Evolutionary conservation across 2,329 filamentous ascomycete species (phyloP), one percentile per base, ranked within the genome.

Genomic region (Cytospora mali): DNA sequence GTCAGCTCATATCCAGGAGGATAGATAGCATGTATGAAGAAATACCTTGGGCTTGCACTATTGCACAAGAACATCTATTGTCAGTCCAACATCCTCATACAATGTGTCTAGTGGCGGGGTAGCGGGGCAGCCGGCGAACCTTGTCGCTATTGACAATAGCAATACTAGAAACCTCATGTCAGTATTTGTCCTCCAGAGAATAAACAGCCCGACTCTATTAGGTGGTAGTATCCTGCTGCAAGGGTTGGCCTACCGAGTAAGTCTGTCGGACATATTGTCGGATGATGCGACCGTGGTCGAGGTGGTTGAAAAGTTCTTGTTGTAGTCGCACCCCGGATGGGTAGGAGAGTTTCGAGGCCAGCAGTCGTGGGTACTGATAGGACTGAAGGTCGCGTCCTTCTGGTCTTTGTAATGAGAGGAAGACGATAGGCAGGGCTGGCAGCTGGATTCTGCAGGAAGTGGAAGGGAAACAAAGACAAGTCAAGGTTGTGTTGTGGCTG

Each of bases 131-230:
- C 73, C 71, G 71, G 74, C 80, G 73, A 76, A 95, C 92, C 89
- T 99, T 98, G 89, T 99, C 95, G 77, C 86, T 90, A 80, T 94
- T 98, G 83, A 99, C 92, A 82, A 99, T 99, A 74, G 95, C 95
- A 81, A 99, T 93, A 90, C 95, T 96, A 74, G 54, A 70, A 31
- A 25, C 16, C n/a, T 21, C n/a, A 25, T 54, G 54, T 59, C 16
- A 55, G 60, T 61, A 57, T 62, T 58, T 69, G 35, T 70, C 66
- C 65, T 62, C 55, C 58, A 54, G 42, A 55, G 29, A 16, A 10
- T 27, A 39, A 28, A 31, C 27, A 6, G 54, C 18, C 21, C n/a
- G n/a, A 23, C 48, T 18, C 33, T 29, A 18, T 14, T 35, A 6
- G 23, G 18, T 48, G 25, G 27, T 33, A 28, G 18, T 53, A 39